These are phyloP conservation scores for Eucalyptus regnans DNA, from an alignment of 345 rosid genomes.

Conservation along the genomic window DNA sequence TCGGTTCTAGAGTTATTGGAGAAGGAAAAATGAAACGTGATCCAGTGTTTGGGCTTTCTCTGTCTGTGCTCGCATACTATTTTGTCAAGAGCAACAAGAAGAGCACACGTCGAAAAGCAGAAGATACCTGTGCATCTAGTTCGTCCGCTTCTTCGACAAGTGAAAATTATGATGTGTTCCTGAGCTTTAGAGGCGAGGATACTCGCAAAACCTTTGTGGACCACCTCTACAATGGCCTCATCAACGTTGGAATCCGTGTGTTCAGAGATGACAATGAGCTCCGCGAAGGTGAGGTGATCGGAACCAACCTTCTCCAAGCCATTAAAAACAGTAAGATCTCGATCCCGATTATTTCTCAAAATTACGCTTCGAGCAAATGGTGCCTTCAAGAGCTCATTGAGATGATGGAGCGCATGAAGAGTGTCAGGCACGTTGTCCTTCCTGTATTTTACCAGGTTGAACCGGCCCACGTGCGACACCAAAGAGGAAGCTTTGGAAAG, in stretches of 20 bases:
- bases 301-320: background rate
- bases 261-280: background rate
- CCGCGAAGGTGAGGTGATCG: background rate
- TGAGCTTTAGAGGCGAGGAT: background rate
- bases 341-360: background rate
- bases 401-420: background rate
- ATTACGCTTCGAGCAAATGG: background rate
- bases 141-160: accelerated
- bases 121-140: accelerated
- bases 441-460: background rate
- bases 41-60: no score
- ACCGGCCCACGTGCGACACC: background rate
- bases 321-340: background rate
- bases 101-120: accelerated
- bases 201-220: background rate
- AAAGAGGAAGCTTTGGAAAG: background rate
- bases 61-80: accelerated
- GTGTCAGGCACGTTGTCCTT: accelerated
- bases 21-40: no score
- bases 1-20: background rate
- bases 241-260: accelerated
- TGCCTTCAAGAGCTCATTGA: background rate
- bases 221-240: background rate
- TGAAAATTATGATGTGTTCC: accelerated
- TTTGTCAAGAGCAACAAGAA: background rate